phyloP scores from a whole-genome alignment of 2,329 filamentous ascomycete species.

The Ophiostoma sp. region DNA sequence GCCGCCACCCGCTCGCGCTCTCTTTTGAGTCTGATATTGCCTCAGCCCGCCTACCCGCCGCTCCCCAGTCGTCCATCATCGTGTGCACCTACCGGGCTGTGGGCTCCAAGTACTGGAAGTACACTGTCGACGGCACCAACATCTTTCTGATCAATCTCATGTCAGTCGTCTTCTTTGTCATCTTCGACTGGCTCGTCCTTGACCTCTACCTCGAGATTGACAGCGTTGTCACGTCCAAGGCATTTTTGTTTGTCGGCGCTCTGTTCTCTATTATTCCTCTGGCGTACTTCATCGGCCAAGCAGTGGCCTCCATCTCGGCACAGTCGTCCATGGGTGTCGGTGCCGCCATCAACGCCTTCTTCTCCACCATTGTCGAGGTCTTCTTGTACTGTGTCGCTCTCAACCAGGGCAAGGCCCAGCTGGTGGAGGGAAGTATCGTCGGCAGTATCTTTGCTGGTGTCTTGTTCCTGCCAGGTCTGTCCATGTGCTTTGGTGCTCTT shows the following conservation, averaged over 20 bases:
- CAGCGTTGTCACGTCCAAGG: conserved; percentile 70
- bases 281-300: conserved; percentile 97
- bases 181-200: conserved; percentile 85
- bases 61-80: conserved; percentile 76
- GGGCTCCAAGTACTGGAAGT: conserved; percentile 96
- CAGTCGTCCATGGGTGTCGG: conserved; percentile 98
- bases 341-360: conserved; percentile 95
- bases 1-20: conserved; percentile 84
- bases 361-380: conserved; percentile 94
- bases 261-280: conserved; percentile 91
- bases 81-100: conserved; percentile 96
- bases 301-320: conserved; percentile 94
- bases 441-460: conserved; percentile 98
- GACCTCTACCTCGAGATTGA: conserved; percentile 63
- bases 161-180: conserved; percentile 86
- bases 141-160: conserved; percentile 98
- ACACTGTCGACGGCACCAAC: conserved; percentile 96
- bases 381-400: conserved; percentile 95
- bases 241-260: conserved; percentile 78
- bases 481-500: conserved; percentile 97
- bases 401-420: conserved; percentile 81
- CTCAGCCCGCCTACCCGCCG: conserved; percentile 64
- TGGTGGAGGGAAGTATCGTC: conserved; percentile 95
- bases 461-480: conserved; percentile 85
- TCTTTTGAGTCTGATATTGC: conserved; percentile 85